Evolutionary conservation across 2,329 filamentous ascomycete species (phyloP), one percentile per base, ranked within the genome.

Genomic region (Fusarium hainanense): DNA sequence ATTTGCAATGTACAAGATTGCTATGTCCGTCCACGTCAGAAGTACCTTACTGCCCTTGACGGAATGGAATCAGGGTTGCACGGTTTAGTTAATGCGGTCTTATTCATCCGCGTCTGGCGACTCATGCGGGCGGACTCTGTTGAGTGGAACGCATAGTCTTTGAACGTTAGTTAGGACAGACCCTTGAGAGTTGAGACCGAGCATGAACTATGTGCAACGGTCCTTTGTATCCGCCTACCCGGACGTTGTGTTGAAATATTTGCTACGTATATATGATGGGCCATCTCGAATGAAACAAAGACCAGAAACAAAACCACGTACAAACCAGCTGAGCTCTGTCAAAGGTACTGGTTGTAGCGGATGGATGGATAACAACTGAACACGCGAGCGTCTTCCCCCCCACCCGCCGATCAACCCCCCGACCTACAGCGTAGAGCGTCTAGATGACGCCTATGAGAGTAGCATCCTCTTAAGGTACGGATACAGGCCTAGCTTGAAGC

Each of bases 381-480:
- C 68, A 71, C 68, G 68, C 68, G 68, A 70, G 67, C 51, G 57
- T 54, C 52, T 34, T 16, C 46, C 67, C 56, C 67, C 63, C 59
- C 67, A 51, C 68, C 34, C 68, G 68, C 67, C 68, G 67, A 70
- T 70, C 68, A 57, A 60, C 18, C 63, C 67, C 67, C 68, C 68
- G 54, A 70, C 63, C 63, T 57, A 52, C 47, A 57, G 63, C 54
- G 32, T 56, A 40, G 54, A 56, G 54, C 52, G 67, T 62, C 65
- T 63, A 54, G 62, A 69, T 70, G 68, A 70, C 68, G 68, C 67
- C 67, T 51, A 68, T 63, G 58, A 70, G 50, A 49, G 67, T 70
- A 68, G 67, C 56, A 67, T 63, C 54, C 63, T 64, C 63, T 68
- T 54, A 66, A 66, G 63, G 62, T 61, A 66, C 63, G 55, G 48